Evolutionary conservation across 768 basidiomycete genomes (phyloP).

Genomic region (Sistotremastrum suecicum): DNA sequence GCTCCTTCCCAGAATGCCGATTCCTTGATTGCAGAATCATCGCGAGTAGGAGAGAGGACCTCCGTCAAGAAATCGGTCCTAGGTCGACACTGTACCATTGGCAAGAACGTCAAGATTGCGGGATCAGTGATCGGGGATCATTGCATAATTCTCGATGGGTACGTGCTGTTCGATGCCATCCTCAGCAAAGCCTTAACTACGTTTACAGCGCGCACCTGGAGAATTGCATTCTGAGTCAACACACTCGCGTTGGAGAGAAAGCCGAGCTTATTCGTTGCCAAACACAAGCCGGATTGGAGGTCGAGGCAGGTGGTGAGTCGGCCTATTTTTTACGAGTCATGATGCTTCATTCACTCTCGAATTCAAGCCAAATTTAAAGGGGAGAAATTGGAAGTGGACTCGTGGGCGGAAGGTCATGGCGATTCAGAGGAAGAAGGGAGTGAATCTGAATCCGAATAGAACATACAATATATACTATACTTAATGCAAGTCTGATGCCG

Average conservation of each 20-base stretch:
- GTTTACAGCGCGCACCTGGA: slow-evolving; percentile 54
- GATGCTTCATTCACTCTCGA: neutral
- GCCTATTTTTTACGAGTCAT: neutral
- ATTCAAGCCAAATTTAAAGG: slow-evolving; percentile 3
- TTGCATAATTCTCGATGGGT: slow-evolving; percentile 83
- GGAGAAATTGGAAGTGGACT: slow-evolving; percentile 42
- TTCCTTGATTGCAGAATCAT: slow-evolving; percentile 70
- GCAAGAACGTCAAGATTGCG: slow-evolving; percentile 68
- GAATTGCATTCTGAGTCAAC: slow-evolving; percentile 60
- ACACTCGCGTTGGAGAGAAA: slow-evolving; percentile 56
- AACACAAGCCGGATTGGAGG: slow-evolving; percentile 69
- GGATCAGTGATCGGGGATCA: slow-evolving; percentile 83
- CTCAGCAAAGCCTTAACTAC: neutral
- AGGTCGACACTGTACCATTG: slow-evolving; percentile 73
- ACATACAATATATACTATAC: too few relatives aligned
- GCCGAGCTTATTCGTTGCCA: slow-evolving; percentile 55
- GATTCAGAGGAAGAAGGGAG: neutral
- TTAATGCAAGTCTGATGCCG: too few relatives aligned
- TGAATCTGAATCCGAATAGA: too few relatives aligned
- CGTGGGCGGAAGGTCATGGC: slow-evolving; percentile 22
- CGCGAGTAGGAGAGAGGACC: slow-evolving; percentile 66
- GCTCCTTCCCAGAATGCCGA: slow-evolving; percentile 46
- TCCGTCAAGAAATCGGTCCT: slow-evolving; percentile 70
- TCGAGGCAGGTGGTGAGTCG: slow-evolving; percentile 41
- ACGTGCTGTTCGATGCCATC: slow-evolving; percentile 11